Evolutionary conservation across 345 rosid species (phyloP).

Genomic region (Bruguiera parviflora): DNA sequence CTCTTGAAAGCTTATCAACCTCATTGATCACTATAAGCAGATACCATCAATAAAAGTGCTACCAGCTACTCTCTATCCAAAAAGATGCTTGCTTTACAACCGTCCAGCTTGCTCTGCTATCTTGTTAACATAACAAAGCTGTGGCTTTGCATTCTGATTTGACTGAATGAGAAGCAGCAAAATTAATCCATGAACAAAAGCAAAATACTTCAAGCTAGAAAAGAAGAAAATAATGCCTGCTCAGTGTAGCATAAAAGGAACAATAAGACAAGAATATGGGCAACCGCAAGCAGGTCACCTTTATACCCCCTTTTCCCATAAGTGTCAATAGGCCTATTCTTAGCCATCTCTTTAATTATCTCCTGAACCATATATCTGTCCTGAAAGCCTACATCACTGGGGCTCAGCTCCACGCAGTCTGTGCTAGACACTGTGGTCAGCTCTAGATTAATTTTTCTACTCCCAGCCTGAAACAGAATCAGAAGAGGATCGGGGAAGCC

Average conservation of each 20-base stretch:
- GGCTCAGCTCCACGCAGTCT: constrained; percentile 87
- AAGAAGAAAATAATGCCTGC: too few species aligned
- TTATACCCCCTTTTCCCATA: constrained; percentile 83
- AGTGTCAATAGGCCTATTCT: constrained; percentile 80
- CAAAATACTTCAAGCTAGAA: too few species aligned
- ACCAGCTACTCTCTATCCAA: not conserved
- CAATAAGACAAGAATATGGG: too few species aligned
- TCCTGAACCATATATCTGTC: constrained; percentile 94
- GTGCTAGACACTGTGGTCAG: constrained; percentile 79
- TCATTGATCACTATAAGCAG: constrained; percentile 66
- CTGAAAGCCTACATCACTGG: constrained; percentile 98
- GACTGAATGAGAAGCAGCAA: not conserved
- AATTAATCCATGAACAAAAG: too few species aligned
- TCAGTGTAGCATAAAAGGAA: too few species aligned
- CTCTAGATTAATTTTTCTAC: constrained; percentile 80
- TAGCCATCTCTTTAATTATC: constrained; percentile 96
- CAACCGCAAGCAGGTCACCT: constrained; percentile 33
- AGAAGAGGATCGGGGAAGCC: not conserved
- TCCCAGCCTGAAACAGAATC: constrained; percentile 64
- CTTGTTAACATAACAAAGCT: not conserved
- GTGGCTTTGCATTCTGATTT: not conserved
- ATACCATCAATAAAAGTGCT: constrained; percentile 9
- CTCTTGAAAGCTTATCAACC: constrained; percentile 98
- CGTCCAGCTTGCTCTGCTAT: not conserved
- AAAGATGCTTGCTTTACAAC: constrained; percentile 1